Evolutionary conservation across 192 early-diverging fungal genomes (phyloP).

Genomic region (Coemansia sp.): DNA sequence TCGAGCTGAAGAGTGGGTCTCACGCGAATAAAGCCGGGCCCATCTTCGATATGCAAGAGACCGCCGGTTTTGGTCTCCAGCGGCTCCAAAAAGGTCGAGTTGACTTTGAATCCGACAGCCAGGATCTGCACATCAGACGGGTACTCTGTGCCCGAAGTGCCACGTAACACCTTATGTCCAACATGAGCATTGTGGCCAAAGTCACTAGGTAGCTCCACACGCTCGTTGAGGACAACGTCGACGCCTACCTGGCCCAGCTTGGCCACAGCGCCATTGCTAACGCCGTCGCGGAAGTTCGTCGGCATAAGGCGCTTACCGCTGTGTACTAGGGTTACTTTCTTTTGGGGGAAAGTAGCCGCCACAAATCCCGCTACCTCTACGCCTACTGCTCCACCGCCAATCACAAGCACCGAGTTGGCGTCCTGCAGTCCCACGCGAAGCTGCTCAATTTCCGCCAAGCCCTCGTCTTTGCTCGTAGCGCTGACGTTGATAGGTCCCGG

Average conservation of each 20-base stretch:
- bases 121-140: slow-evolving; percentile 62
- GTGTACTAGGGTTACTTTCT: slow-evolving; percentile 58
- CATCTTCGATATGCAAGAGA: slow-evolving; percentile 18
- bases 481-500: slow-evolving; percentile 47
- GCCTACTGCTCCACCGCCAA: slow-evolving; percentile 67
- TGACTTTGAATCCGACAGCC: slow-evolving; percentile 52
- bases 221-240: slow-evolving; percentile 59
- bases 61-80: slow-evolving; percentile 35
- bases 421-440: slow-evolving; percentile 42
- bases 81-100: slow-evolving; percentile 55
- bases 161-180: slow-evolving; percentile 41
- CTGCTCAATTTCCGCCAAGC: slow-evolving; percentile 30
- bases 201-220: slow-evolving; percentile 44
- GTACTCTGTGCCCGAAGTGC: slow-evolving; percentile 53
- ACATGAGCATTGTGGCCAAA: slow-evolving; percentile 22
- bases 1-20: slow-evolving; percentile 59
- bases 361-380: slow-evolving; percentile 65
- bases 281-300: slow-evolving; percentile 47
- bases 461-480: slow-evolving; percentile 43
- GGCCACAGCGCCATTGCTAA: slow-evolving; percentile 41
- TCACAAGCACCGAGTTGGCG: slow-evolving; percentile 57
- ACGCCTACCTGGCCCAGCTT: slow-evolving; percentile 57
- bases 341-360: slow-evolving; percentile 39
- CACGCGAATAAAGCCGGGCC: slow-evolving; percentile 49
- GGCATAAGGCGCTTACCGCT: slow-evolving; percentile 53